Conservation (phyloP, 768 basidiomycete species). For the Favolaschia claudopus region DNA sequence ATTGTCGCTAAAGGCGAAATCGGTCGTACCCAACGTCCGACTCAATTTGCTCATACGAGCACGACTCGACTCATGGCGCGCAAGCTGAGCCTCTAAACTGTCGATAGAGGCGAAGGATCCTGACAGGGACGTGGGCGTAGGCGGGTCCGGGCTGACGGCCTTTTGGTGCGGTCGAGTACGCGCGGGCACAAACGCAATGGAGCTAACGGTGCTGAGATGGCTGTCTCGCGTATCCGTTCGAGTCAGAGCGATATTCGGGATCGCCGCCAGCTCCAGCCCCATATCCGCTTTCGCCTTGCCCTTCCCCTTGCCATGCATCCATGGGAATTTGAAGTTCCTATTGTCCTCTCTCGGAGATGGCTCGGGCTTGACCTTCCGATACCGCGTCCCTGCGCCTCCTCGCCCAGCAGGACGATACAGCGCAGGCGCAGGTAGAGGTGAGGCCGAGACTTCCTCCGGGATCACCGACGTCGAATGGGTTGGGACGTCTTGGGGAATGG, state of each 20-base stretch:
- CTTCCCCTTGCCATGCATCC: no score
- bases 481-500: no score
- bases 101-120: no score
- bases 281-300: no score
- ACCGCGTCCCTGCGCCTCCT: constrained; percentile 18
- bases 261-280: no score
- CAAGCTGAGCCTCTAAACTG: no score
- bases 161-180: neutral
- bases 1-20: no score
- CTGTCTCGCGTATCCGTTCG: constrained; percentile 9
- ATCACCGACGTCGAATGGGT: neutral
- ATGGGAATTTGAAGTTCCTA: constrained; percentile 6
- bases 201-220: neutral
- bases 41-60: no score
- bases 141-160: constrained; percentile 5
- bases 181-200: constrained; percentile 1
- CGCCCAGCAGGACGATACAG: constrained; percentile 14
- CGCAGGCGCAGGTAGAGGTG: neutral
- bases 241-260: no score
- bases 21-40: no score
- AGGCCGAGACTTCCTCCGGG: neutral
- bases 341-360: neutral
- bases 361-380: constrained; percentile 8
- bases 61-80: no score
- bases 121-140: neutral